These are phyloP conservation scores for Candida sanyaensis DNA, from an alignment of 1,139 yeast species.

Conservation along the genomic window DNA sequence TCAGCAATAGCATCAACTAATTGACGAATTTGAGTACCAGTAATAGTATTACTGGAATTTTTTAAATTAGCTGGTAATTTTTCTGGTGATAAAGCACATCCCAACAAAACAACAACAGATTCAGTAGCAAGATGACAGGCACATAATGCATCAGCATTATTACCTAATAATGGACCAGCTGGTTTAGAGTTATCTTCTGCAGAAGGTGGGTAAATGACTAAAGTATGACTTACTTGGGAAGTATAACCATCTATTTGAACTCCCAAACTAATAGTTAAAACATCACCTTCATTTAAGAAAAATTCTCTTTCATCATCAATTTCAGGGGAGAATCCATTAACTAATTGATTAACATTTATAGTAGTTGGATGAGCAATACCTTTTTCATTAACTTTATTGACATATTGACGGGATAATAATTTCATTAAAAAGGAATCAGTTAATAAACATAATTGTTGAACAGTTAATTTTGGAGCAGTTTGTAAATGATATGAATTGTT, in stretches of 20 bases:
- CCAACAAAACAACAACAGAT: constrained; percentile 73
- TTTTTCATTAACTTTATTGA: constrained; percentile 64
- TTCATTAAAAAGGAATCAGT: constrained; percentile 74
- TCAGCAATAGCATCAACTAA: constrained; percentile 82
- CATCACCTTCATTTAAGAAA: constrained; percentile 72
- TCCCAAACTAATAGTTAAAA: constrained; percentile 81
- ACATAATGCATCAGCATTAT: constrained; percentile 84
- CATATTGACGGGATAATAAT: constrained; percentile 56
- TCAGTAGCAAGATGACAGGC: constrained; percentile 91
- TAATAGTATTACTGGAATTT: constrained; percentile 39
- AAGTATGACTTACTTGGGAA: constrained; percentile 80
- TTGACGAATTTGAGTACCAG: constrained; percentile 68
- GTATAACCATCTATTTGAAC: constrained; percentile 96
- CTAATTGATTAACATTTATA: constrained; percentile 79
- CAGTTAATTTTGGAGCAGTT: constrained; percentile 46
- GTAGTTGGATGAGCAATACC: constrained; percentile 93
- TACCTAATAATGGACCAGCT: constrained; percentile 77
- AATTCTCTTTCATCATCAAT: constrained; percentile 60
- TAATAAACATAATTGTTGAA: constrained; percentile 77
- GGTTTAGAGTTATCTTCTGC: constrained; percentile 41
- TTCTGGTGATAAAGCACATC: constrained; percentile 74
- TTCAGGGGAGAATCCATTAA: constrained; percentile 85
- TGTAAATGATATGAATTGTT: constrained; percentile 68
- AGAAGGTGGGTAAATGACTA: constrained; percentile 72
- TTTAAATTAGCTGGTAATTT: constrained; percentile 56